Conservation (phyloP, 257 asterid genomes). For the Primulina eburnea region DNA sequence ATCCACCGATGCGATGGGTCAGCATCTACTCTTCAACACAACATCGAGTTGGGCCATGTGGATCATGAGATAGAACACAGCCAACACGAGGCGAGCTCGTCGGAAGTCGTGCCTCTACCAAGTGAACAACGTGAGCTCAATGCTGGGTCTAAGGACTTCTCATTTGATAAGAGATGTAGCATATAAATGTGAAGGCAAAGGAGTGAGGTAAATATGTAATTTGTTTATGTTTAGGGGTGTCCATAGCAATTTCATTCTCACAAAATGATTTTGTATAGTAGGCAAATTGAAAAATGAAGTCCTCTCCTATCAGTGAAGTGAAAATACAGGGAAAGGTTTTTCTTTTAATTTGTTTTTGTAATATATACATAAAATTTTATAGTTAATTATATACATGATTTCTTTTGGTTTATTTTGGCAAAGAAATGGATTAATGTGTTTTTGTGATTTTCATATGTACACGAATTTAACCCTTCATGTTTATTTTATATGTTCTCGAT, state of each 20-base stretch:
- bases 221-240: not conserved
- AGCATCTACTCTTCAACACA: slow-evolving; percentile 26
- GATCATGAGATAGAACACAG: slow-evolving; percentile 19
- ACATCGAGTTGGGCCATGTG: slow-evolving; percentile 37
- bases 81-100: slow-evolving; percentile 23
- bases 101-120: slow-evolving; percentile 39
- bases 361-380: too few species aligned
- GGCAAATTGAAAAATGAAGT: not conserved
- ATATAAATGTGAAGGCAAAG: not conserved
- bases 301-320: not conserved
- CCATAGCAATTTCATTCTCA: not conserved
- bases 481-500: too few species aligned
- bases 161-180: slow-evolving; percentile 40
- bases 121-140: slow-evolving; percentile 31
- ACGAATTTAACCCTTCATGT: too few species aligned
- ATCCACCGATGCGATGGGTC: slow-evolving; percentile 32
- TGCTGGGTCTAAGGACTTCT: slow-evolving; percentile 40
- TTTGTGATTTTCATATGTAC: not conserved
- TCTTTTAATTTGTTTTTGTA: not conserved
- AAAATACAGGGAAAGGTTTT: not conserved
- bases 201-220: not conserved
- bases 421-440: not conserved
- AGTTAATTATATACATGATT: not conserved
- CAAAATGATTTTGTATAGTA: too few species aligned
- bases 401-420: not conserved